Base-by-base conservation (phyloP, 371 early-diverging fungal species). In the Mortierella sp. region DNA sequence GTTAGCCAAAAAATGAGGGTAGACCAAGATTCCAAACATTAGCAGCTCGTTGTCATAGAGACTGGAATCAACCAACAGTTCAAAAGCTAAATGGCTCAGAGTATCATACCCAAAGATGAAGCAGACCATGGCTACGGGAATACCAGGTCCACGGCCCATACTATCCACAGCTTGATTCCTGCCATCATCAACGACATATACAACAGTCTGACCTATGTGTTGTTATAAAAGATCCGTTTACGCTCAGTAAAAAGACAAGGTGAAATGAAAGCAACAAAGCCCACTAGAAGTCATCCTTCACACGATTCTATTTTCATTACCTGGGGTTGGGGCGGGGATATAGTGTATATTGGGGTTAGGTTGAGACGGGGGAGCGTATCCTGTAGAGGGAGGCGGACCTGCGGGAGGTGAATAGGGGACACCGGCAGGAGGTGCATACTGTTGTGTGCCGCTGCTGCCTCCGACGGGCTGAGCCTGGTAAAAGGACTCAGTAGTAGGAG, bases 51-150 rank as follows among this genome's bases (percentile, higher is more conserved):
- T n/a, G n/a, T n/a, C n/a, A n/a, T 7, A 42, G 15, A 23, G 7
- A 30, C 9, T 12, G 43, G 14, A 12, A 24, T 26, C 1, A 11
- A 30, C 2, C 34, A 24, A 39, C 15, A 54, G 41, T 1, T 12
- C 6, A 49, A n/a, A 34, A 51, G 51, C 30, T 39, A 37, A 50
- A 17, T 37, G 39, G 27, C 42, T n/a, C 47, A 37, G 21, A 47
- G 28, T 28, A 32, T 42, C 49, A n/a, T 50, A 67, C 68, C 68
- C 68, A 24, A 67, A 43, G 23, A 67, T 67, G 37, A 67, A 67
- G 43, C 54, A 67, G 24, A 67, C 50, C 68, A 67, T 60, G 23
- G 68, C 68, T 3, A 67, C 21, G 4, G 68, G 68, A 3, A 65
- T 39, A 6, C 68, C 55, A 5, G 27, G 14, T 3, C 44, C 4